Evolutionary conservation across 1,139 yeast genomes (phyloP).

Genomic region (Kodamaea ohmeri): DNA sequence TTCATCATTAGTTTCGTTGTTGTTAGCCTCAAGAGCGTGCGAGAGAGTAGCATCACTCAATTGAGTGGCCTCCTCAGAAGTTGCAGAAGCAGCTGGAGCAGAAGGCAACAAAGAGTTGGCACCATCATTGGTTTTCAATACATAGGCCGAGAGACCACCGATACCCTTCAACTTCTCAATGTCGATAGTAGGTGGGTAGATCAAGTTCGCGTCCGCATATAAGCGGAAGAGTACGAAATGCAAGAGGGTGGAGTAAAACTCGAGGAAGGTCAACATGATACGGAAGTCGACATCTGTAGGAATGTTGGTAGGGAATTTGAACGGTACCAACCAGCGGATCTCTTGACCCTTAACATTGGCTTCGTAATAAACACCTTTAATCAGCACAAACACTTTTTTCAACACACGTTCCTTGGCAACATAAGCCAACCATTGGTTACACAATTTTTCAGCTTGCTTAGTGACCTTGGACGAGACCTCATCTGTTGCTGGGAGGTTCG

Average conservation of each 20-base stretch:
- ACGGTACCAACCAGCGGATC: slow-evolving; percentile 94
- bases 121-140: slow-evolving; percentile 49
- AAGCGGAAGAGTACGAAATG: slow-evolving; percentile 85
- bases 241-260: slow-evolving; percentile 87
- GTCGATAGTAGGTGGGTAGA: slow-evolving; percentile 90
- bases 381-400: slow-evolving; percentile 90
- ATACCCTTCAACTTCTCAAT: slow-evolving; percentile 69
- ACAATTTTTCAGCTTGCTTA: slow-evolving; percentile 78
- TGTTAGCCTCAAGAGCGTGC: slow-evolving; percentile 52
- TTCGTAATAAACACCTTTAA: slow-evolving; percentile 95
- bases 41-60: slow-evolving; percentile 33
- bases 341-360: slow-evolving; percentile 90
- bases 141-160: slow-evolving; percentile 86
- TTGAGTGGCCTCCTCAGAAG: slow-evolving; percentile 36
- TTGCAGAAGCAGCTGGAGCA: slow-evolving; percentile 16
- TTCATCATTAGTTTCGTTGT: slow-evolving; percentile 37
- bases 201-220: slow-evolving; percentile 78
- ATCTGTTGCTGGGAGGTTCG: slow-evolving; percentile 93
- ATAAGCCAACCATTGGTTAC: slow-evolving; percentile 95
- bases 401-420: slow-evolving; percentile 81
- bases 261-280: slow-evolving; percentile 94
- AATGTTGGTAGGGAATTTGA: slow-evolving; percentile 92
- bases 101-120: slow-evolving; percentile 42
- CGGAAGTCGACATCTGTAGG: slow-evolving; percentile 94
- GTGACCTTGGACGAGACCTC: slow-evolving; percentile 76